Evolutionary conservation across 108 stramenopile genomes (phyloP), one percentile per base, ranked within the genome.

Genomic region (Conticribra weissflogii): DNA sequence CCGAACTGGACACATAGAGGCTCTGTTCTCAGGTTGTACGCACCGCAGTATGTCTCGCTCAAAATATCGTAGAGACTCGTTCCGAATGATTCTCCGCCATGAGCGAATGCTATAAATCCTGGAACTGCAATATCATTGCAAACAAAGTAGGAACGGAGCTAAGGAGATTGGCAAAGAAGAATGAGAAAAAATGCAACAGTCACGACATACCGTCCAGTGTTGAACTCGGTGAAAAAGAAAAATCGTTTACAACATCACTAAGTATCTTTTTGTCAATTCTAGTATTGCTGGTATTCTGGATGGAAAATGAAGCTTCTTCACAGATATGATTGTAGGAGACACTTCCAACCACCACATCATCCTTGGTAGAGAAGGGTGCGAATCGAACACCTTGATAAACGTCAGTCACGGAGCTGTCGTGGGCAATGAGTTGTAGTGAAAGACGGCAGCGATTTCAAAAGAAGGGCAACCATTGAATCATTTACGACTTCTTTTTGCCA

Each of bases 81-180:
- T n/a, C 52, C 66, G 1, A 28, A 48, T n/a, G 46, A 18, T 3
- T 60, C 58, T 45, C 56, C 53, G 33, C 30, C 31, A 23, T 75
- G 65, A 34, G 74, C 74, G 61, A 75, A 67, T 46, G 74, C 74
- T 29, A 54, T 66, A 28, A 66, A 8, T 19, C 24, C 36, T 30
- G 62, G 27, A 15, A 44, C 34, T 41, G 21, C 17, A 49, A 51
- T 63, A 5, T 17, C 23, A 41, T 5, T 12, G 36, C 36, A 41
- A 41, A 41, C 36, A 12, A 41, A 41, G n/a, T n/a, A n/a, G n/a
- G n/a, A n/a, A n/a, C n/a, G n/a, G n/a, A n/a, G n/a, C n/a, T n/a
- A n/a, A n/a, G n/a, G n/a, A n/a, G n/a, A n/a, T n/a, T n/a, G n/a
- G n/a, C n/a, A n/a, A n/a, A n/a, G n/a, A n/a, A n/a, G n/a, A n/a